Evolutionary conservation across 306 rosid species (phyloP).

Genomic region (Vigna unguiculata): DNA sequence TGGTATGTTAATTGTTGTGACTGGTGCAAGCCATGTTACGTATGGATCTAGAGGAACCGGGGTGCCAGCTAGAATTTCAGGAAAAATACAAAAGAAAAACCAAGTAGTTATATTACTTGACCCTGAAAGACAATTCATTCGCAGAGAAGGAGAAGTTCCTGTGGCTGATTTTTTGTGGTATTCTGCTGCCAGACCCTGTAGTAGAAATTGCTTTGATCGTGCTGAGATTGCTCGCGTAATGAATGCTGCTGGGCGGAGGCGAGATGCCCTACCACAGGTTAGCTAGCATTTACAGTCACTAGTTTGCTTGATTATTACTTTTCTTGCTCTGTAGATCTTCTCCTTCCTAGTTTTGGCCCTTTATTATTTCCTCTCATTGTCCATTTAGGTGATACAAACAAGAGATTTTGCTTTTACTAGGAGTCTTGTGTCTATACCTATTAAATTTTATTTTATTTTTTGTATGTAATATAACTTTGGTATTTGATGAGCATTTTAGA

Average conservation of each 20-base stretch:
- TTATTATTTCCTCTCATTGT: slow-evolving; percentile 29
- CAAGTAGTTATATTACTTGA: slow-evolving; percentile 88
- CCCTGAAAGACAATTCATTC: slow-evolving; percentile 91
- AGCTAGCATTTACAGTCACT: slow-evolving; percentile 37
- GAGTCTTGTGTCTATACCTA: slow-evolving; percentile 13
- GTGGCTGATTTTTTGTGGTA: slow-evolving; percentile 97
- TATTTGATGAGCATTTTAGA: slow-evolving; percentile 21
- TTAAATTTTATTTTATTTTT: background rate
- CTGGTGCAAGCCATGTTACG: slow-evolving; percentile 89
- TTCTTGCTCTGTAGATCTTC: background rate
- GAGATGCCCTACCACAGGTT: slow-evolving; percentile 99
- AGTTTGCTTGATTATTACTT: slow-evolving; percentile 7
- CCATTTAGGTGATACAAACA: slow-evolving; percentile 30
- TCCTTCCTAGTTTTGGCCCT: slow-evolving; percentile 21
- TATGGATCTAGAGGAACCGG: slow-evolving; percentile 95
- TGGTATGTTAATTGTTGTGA: slow-evolving; percentile 85
- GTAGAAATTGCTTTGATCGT: slow-evolving; percentile 94
- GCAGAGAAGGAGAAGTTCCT: slow-evolving; percentile 95
- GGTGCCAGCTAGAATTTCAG: slow-evolving; percentile 89
- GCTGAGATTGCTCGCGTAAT: slow-evolving; percentile 97
- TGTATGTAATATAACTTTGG: slow-evolving; percentile 19
- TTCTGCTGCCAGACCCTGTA: slow-evolving; percentile 94
- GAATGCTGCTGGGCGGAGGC: slow-evolving; percentile 95
- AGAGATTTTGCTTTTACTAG: slow-evolving; percentile 24
- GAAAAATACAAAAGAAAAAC: slow-evolving; percentile 84